Base-by-base conservation (phyloP, 306 rosid genomes). In the Cucumis cinereus region DNA sequence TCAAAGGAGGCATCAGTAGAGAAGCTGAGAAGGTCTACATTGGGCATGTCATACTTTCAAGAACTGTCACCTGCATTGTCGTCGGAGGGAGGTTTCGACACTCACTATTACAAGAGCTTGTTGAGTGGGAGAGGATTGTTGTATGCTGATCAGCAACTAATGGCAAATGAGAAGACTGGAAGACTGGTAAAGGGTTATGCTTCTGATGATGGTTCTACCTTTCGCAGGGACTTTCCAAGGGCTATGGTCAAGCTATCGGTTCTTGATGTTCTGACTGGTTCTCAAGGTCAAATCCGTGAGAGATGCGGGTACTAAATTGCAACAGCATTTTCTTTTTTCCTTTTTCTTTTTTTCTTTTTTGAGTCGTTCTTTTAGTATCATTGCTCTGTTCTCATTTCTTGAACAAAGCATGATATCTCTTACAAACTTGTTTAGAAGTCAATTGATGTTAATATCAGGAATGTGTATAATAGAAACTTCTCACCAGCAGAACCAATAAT, bases 71-170 rank as follows among this genome's bases (percentile, higher is more conserved):
- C 93, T 40, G 79, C 91, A 0, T 54, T 90, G 14, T 70, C 87
- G 66, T 86, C 88, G 10, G 93, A 95, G 14, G 83, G 76, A 77
- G 78, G 78, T 59, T 90, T 94, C 28, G 91, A 86, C 86, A 85
- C 91, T 43, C 95, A 90, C 69, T 91, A 90, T 73, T 91, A 86
- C 40, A 77, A 73, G 69, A 84, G 86, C 78, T 79, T 93, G 88
- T 49, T 91, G 54, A 84, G 55, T 52, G 97, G 96, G 74, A 87
- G 87, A 82, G 97, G 98, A 66, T 87, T 93, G 6, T 88, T 93
- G 6, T 90, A 77, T 81, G 85, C 98, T 55, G 98, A 93, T 82
- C 97, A 93, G 80, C 96, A 93, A 61, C 74, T 93, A 53, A 91
- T 93, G 97, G 88, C 85, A 12, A 66, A 82, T 17, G 79, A 75